Conservation (phyloP, 768 basidiomycete species). For the Pleurotus ostreatus region DNA sequence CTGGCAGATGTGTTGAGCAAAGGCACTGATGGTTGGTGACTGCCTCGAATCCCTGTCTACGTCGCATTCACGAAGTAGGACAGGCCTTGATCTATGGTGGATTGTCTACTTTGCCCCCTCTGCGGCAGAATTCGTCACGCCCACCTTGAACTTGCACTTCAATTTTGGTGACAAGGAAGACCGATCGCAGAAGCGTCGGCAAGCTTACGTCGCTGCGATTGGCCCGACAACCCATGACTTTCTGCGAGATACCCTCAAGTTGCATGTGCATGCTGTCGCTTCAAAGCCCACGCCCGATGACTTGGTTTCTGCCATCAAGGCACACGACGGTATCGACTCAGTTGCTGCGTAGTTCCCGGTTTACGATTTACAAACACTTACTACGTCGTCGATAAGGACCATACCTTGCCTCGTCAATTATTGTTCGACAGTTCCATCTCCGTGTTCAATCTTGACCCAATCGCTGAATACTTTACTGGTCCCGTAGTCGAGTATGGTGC, state of each 20-base stretch:
- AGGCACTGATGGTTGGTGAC: slow-evolving; percentile 17
- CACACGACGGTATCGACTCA: background rate
- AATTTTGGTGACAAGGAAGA: slow-evolving; percentile 20
- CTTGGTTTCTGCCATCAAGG: slow-evolving; percentile 31
- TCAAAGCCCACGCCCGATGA: slow-evolving; percentile 53
- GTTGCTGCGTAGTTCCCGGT: no score
- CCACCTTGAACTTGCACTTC: slow-evolving; percentile 45
- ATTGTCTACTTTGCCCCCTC: slow-evolving; percentile 77
- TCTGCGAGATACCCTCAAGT: slow-evolving; percentile 37
- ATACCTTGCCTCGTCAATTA: no score
- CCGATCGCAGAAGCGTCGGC: background rate
- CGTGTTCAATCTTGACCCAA: no score
- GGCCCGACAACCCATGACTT: slow-evolving; percentile 62
- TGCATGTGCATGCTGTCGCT: slow-evolving; percentile 54
- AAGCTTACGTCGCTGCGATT: slow-evolving; percentile 52
- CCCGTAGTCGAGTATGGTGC: no score
- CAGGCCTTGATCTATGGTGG: slow-evolving; percentile 47
- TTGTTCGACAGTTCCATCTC: no score
- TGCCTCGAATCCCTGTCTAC: background rate
- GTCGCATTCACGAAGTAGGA: slow-evolving; percentile 1
- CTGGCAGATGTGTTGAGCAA: slow-evolving; percentile 20
- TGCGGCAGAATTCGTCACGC: slow-evolving; percentile 52
- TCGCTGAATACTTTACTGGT: no score
- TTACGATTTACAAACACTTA: no score
- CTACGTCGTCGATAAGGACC: no score